Evolutionary conservation across 129 eudicot species (phyloP).

Genomic region (Dittrichia graveolens): DNA sequence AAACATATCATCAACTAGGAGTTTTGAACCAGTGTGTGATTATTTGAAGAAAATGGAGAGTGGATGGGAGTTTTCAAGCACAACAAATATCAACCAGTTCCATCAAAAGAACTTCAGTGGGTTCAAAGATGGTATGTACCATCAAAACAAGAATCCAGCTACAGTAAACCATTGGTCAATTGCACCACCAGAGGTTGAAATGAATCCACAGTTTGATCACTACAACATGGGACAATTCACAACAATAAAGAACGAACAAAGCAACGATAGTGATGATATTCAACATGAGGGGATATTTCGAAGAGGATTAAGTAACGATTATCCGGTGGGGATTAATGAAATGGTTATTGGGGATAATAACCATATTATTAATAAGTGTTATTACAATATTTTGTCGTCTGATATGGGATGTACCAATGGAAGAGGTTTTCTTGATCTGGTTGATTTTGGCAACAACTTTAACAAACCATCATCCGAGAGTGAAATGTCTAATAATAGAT

Average conservation of each 20-base stretch:
- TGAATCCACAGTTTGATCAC: conserved; percentile 46
- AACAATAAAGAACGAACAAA: conserved; percentile 40
- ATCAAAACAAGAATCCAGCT: conserved; percentile 40
- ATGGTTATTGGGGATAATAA: conserved; percentile 35
- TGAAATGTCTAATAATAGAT: conserved; percentile 29
- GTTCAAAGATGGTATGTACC: conserved; percentile 36
- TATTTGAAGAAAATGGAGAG: conserved; percentile 54
- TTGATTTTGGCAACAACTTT: conserved; percentile 34
- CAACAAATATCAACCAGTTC: conserved; percentile 40
- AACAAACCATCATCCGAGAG: conserved; percentile 44
- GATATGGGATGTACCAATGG: conserved; percentile 37
- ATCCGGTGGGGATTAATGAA: conserved; percentile 36
- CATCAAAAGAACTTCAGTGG: conserved; percentile 44
- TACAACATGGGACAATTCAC: conserved; percentile 31
- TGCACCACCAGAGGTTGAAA: conserved; percentile 42
- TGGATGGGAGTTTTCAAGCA: conserved; percentile 49
- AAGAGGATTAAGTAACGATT: conserved; percentile 29
- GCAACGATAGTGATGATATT: conserved; percentile 15
- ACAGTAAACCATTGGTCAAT: conserved; percentile 43
- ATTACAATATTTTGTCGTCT: conserved; percentile 31
- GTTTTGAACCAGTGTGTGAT: conserved; percentile 55
- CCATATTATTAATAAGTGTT: conserved; percentile 26
- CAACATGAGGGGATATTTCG: conserved; percentile 31
- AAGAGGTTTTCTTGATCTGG: conserved; percentile 49
- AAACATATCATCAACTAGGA: conserved; percentile 31